Conservation (phyloP, 208 protist species). For the Vickermania ingenoplastis region DNA sequence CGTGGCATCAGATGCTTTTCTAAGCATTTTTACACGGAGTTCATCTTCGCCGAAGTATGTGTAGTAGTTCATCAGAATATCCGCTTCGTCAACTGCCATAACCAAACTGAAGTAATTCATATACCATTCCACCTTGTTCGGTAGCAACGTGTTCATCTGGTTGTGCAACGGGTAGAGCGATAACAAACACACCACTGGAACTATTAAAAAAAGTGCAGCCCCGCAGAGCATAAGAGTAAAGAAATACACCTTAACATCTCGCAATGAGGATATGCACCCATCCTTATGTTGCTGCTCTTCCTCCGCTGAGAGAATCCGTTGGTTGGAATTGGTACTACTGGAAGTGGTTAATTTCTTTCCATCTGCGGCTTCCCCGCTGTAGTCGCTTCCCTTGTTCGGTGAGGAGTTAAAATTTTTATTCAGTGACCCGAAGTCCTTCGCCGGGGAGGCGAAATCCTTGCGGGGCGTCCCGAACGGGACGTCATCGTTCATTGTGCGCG, state of each 20-base stretch:
- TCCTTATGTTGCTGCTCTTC: neutral
- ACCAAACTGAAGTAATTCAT: neutral
- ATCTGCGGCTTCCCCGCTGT: neutral
- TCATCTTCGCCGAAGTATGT: conserved; percentile 1
- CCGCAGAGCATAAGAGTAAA: neutral
- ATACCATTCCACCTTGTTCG: neutral
- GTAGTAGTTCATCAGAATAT: neutral
- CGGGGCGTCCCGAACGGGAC: neutral
- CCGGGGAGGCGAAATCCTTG: neutral
- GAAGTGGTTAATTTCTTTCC: neutral
- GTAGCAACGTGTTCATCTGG: neutral
- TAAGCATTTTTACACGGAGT: neutral
- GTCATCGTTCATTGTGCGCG: no score
- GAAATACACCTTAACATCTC: neutral
- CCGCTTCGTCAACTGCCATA: neutral
- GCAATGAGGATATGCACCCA: neutral
- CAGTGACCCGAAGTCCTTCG: neutral
- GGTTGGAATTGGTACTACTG: neutral
- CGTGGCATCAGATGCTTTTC: neutral
- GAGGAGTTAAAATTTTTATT: neutral
- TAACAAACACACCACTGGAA: conserved; percentile 1
- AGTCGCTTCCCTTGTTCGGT: neutral
- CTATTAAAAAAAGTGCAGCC: neutral
- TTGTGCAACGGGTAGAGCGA: conserved; percentile 1
- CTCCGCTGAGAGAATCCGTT: neutral